Evolutionary conservation across 2,329 filamentous ascomycete species (phyloP), one percentile per base, ranked within the genome.

Genomic region (Dactylellina drechsleri): DNA sequence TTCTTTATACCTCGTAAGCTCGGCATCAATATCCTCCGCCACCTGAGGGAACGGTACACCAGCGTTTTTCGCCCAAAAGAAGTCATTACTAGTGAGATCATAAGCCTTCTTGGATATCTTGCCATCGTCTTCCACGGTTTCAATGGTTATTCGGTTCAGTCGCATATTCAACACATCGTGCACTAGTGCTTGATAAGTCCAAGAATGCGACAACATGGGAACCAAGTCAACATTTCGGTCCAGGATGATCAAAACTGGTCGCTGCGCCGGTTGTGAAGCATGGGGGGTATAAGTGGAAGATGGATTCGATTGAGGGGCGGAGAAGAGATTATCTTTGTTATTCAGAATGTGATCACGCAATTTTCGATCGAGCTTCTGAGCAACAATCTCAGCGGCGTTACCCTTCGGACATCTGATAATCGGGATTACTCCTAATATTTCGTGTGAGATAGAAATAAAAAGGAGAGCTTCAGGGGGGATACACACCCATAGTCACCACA

Each of bases 161-260:
- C 91, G 88, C 88, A 92, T 92, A 60, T 89, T 87, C 50, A 92
- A 84, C 3, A 92, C 90, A 82, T 92, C 89, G 77, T 90, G 78
- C 20, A 80, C 88, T 23, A 80, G 70, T 12, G 79, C 77, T 59
- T 80, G 79, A 26, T 80, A 91, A 2, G 88, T 93, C 91, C 91
- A 93, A 0, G 93, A 97, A 83, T 99, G 95, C 13, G 94, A 97
- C n/a, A 99, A 87, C 95, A 99, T 98, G 1, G 95, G 93, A 77
- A 97, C 92, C 62, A 99, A 84, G 82, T 99, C 95, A 52, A 99
- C 90, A 80, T 97, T 98, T 78, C 95, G 90, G 82, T 99, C 95
- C 56, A 98, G 90, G 61, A 99, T 91, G 78, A 99, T 89, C 53
- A 99, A 87, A 0, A 98, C 92, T 0, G 96, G 95, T 57, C 96